Base-by-base conservation (phyloP, 2,329 filamentous ascomycete species). In the Gyromitra esculenta region DNA sequence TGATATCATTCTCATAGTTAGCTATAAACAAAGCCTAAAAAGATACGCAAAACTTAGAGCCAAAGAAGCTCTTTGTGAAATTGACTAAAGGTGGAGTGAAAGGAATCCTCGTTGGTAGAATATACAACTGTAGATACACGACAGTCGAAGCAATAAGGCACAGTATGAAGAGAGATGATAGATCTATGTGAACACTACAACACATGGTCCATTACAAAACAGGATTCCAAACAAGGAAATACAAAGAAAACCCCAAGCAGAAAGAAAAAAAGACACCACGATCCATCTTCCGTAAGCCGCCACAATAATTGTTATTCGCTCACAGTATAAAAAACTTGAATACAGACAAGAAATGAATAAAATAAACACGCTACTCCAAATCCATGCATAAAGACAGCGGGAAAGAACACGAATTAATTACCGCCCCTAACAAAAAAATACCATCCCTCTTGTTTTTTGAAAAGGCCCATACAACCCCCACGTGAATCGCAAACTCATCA, bases 301-400 rank as follows among this genome's bases (percentile, higher is more conserved):
- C 35, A 45, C 52, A 69, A 56, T 56, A 69, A 69, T 48, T 74
- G 65, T 21, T 64, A 75, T 75, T 64, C 50, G 52, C 66, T 59
- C 62, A 70, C 64, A 59, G 72, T 70, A 70, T 59, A 71, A 52
- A 65, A 50, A 71, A 70, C 25, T 31, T 65, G 72, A 75, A 75
- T 75, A 75, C 72, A 71, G 39, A 75, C 59, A 70, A 75, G 65
- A 77, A 77, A 69, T 70, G 65, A 57, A 68, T 64, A 75, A 71
- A 66, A 73, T 45, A 72, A 41, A 75, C 56, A 63, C 62, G 67
- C 75, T 78, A 78, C 77, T 78, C 77, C 77, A 77, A 73, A 78
- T 74, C 77, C 71, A 78, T 78, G 77, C 77, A 77, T 75, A 78
- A 71, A 74, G 45, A 75, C 50, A 75, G 74, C 60, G 63, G 74